These are phyloP conservation scores for Lablab purpureus DNA, from an alignment of 306 rosid genomes.

Conservation along the genomic window DNA sequence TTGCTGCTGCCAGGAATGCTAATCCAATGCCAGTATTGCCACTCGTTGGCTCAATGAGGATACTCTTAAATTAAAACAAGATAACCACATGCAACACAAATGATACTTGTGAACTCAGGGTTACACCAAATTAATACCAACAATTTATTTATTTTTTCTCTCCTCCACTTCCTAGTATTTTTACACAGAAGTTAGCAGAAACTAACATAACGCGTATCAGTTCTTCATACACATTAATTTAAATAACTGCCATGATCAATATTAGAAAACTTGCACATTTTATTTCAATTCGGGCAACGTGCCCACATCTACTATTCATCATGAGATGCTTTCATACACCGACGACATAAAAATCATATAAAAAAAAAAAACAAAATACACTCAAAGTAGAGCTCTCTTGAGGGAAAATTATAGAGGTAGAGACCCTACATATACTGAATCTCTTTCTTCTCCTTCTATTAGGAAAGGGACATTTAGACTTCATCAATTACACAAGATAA, in stretches of 20 bases:
- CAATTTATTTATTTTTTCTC: neutral
- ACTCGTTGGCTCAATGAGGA: conserved; percentile 69
- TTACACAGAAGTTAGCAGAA: neutral
- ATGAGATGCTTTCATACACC: neutral
- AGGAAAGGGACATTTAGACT: neutral
- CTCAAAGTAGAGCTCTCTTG: neutral
- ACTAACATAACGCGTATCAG: neutral
- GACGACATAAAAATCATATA: neutral
- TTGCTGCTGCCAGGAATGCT: conserved; percentile 74
- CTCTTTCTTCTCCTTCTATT: neutral
- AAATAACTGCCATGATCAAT: neutral
- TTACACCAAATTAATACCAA: conserved; percentile 18
- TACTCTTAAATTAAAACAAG: conserved; percentile 53
- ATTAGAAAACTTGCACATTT: conserved; percentile 6
- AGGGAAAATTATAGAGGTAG: neutral
- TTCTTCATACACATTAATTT: neutral
- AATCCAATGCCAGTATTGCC: conserved; percentile 74
- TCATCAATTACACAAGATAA: neutral
- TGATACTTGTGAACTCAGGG: conserved; percentile 37
- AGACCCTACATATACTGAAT: neutral
- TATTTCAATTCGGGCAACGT: neutral
- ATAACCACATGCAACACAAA: conserved; percentile 21
- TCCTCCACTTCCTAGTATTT: conserved; percentile 9
- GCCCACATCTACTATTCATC: neutral
- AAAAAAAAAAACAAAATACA: neutral